phyloP scores from a whole-genome alignment of 208 protist genomes.

The Trypanosoma grayi region DNA sequence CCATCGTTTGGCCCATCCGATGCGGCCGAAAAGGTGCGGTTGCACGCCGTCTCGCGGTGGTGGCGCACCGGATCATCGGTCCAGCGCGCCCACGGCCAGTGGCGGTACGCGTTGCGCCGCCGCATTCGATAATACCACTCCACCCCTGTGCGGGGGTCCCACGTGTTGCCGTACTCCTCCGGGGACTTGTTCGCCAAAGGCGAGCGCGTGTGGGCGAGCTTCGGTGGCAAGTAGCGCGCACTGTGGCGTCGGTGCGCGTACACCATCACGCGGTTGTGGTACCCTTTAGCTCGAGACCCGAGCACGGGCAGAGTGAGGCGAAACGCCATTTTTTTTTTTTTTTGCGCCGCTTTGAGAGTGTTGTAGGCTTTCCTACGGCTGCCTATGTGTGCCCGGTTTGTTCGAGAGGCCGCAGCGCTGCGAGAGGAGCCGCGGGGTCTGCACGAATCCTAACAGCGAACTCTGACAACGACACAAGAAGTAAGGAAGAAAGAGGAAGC shows the following conservation, averaged over 20 bases:
- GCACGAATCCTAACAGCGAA: too few species aligned
- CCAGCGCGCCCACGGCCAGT: slow-evolving; percentile 78
- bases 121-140: slow-evolving; percentile 81
- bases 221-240: slow-evolving; percentile 53
- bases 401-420: too few species aligned
- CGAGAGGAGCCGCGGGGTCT: too few species aligned
- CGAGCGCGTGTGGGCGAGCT: slow-evolving; percentile 41
- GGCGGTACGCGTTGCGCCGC: slow-evolving; percentile 57
- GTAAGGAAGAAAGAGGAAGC: too few species aligned
- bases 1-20: slow-evolving; percentile 42
- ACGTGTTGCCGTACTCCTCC: slow-evolving; percentile 78
- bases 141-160: slow-evolving; percentile 64
- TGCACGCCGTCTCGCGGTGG: slow-evolving; percentile 42
- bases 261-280: slow-evolving; percentile 82
- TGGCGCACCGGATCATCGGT: slow-evolving; percentile 69
- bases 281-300: slow-evolving; percentile 43
- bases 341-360: background rate
- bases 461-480: too few species aligned
- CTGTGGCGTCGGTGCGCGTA: slow-evolving; percentile 72
- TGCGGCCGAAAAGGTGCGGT: slow-evolving; percentile 45
- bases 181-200: slow-evolving; percentile 67
- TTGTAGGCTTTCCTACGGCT: too few species aligned
- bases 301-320: slow-evolving; percentile 25
- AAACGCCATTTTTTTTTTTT: slow-evolving; percentile 26
- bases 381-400: too few species aligned